Evolutionary conservation across 2,329 filamentous ascomycete genomes (phyloP).

Genomic region (Aspergillus thermomutatus): DNA sequence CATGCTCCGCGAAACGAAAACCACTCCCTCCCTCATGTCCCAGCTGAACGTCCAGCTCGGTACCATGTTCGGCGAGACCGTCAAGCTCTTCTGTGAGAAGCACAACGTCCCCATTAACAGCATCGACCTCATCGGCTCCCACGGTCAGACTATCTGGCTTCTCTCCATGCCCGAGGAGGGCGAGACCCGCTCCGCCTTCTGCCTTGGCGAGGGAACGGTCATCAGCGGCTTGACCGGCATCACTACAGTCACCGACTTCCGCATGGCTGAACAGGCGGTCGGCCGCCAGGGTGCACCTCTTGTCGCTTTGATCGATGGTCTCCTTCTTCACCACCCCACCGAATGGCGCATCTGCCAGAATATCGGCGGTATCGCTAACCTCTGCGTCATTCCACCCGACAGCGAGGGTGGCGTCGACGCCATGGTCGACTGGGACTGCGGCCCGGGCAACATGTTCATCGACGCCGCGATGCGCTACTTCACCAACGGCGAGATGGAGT

Average conservation of each 20-base stretch:
- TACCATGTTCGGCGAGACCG: constrained; percentile 44
- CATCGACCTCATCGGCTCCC: constrained; percentile 31
- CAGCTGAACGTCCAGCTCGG: constrained; percentile 58
- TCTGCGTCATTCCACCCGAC: constrained; percentile 56
- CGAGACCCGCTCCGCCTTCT: constrained; percentile 49
- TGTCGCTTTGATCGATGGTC: constrained; percentile 56
- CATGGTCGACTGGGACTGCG: constrained; percentile 54
- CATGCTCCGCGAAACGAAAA: constrained; percentile 53
- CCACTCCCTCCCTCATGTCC: constrained; percentile 52
- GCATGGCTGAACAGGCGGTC: constrained; percentile 54
- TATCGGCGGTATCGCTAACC: constrained; percentile 60
- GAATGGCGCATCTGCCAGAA: constrained; percentile 60
- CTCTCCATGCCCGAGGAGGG: constrained; percentile 51
- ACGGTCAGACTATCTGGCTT: constrained; percentile 60
- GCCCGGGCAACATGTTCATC: constrained; percentile 56
- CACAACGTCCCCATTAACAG: too few species aligned
- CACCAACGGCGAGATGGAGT: constrained; percentile 49
- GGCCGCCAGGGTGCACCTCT: constrained; percentile 55
- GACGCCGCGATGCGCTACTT: constrained; percentile 56
- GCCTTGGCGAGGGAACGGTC: constrained; percentile 57
- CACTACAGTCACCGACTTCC: constrained; percentile 58
- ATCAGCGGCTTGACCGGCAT: constrained; percentile 55
- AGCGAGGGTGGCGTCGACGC: constrained; percentile 37
- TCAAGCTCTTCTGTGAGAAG: constrained; percentile 48
- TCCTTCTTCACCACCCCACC: constrained; percentile 54